A percentile compares a stretch with the other conserved stretches of the same genome.
Conservation (phyloP, 805 yeast species). For the Yamadazyma insecticola region DNA sequence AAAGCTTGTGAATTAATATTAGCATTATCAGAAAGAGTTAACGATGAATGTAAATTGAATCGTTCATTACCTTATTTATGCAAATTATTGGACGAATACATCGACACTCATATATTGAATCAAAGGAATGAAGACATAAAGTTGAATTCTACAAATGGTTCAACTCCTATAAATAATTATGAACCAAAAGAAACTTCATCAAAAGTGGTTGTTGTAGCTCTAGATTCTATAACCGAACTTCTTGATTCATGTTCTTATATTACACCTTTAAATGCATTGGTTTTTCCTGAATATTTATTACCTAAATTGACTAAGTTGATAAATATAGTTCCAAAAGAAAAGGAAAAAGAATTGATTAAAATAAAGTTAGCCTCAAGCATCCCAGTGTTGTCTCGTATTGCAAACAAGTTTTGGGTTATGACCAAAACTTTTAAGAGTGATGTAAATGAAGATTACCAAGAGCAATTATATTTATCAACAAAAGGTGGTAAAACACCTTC, state of each 20-base stretch:
- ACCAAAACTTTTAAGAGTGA: conserved; percentile 48
- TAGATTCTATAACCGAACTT: conserved; percentile 64
- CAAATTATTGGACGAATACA: conserved; percentile 60
- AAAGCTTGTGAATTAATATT: conserved; percentile 74
- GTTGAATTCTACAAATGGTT: neutral
- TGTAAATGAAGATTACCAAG: conserved; percentile 5
- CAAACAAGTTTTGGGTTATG: conserved; percentile 62
- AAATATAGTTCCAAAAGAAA: conserved; percentile 10
- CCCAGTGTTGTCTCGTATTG: conserved; percentile 64
- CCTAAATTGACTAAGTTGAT: conserved; percentile 48
- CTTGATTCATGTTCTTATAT: conserved; percentile 58
- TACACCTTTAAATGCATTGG: conserved; percentile 67
- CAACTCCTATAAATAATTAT: too few relatives aligned
- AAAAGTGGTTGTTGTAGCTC: conserved; percentile 62
- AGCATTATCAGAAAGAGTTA: conserved; percentile 68
- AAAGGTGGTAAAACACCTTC: conserved; percentile 3
- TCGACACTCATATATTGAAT: conserved; percentile 16
- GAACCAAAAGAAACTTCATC: conserved; percentile 15
- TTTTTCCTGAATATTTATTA: conserved; percentile 77
- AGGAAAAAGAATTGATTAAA: conserved; percentile 39
- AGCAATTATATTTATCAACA: conserved; percentile 1
- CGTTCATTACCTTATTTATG: conserved; percentile 78
- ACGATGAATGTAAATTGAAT: conserved; percentile 83
- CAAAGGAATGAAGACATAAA: conserved; percentile 2
- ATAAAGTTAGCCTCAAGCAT: conserved; percentile 68